A percentile compares a stretch with the other conserved stretches of the same genome.
phyloP scores from a whole-genome alignment of 768 basidiomycete species.

The Mycena capillaripes region DNA sequence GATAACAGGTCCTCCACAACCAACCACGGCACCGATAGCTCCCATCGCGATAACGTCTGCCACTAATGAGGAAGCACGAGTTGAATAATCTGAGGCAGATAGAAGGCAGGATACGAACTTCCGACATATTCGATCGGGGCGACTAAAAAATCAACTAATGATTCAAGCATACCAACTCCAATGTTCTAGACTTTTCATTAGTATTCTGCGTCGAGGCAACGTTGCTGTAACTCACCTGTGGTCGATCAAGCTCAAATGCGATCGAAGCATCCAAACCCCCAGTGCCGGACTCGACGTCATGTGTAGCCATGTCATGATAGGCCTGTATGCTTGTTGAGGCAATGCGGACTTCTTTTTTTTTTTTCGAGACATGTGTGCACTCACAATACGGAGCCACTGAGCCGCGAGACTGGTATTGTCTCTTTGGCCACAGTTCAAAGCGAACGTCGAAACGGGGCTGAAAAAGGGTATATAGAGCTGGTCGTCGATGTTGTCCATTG shows the following conservation, averaged over 20 bases:
- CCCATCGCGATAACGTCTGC: constrained; percentile 41
- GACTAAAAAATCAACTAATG: background rate
- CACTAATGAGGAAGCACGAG: constrained; percentile 14
- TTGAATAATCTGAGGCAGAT: background rate
- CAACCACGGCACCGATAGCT: constrained; percentile 13
- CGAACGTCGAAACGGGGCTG: background rate
- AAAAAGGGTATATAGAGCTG: constrained; percentile 10
- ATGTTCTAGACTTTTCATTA: background rate
- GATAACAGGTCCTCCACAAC: constrained; percentile 40
- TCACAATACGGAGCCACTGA: constrained; percentile 37
- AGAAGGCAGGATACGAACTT: constrained; percentile 18
- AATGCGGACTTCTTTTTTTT: too few species aligned
- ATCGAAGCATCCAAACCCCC: constrained; percentile 43
- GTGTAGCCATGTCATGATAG: constrained; percentile 41
- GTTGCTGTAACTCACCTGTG: constrained; percentile 25
- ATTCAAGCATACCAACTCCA: constrained; percentile 3
- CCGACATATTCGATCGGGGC: constrained; percentile 18
- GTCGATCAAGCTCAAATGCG: constrained; percentile 35
- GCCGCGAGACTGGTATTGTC: constrained; percentile 31
- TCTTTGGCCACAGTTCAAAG: constrained; percentile 4
- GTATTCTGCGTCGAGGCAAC: too few species aligned
- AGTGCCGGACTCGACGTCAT: constrained; percentile 32
- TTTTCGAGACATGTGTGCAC: background rate
- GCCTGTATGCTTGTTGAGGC: constrained; percentile 7
- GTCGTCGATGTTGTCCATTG: constrained; percentile 19